Base-by-base conservation (phyloP, 2,329 filamentous ascomycete genomes). In the Colletotrichum scovillei region DNA sequence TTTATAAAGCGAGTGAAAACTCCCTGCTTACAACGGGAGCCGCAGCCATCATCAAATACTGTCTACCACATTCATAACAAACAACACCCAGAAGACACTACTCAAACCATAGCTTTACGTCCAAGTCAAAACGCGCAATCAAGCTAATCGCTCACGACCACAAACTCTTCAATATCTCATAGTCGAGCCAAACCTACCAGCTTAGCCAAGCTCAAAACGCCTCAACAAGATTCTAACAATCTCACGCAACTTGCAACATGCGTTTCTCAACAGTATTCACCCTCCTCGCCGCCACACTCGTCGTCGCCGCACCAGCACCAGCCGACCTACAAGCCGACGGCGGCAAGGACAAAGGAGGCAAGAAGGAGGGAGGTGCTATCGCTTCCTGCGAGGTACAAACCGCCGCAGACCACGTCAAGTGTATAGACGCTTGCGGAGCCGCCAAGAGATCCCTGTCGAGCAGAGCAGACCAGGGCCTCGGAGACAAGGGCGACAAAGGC, bases 61-160 rank as follows among this genome's bases (percentile, higher is more conserved):
- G 5, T 7, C 14, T 56, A 14, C 1, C 7, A 60, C n/a, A 49
- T 22, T 1, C 0, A 49, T 8, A 0, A 49, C 8, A 9, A 4
- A 35, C 32, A 35, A 35, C 1, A 12, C 11, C 11, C 32, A 35
- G 0, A 35, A 35, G 11, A 35, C 32, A 35, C 4, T 35, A 0
- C 42, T 22, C 4, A 22, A 22, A 22, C 19, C 19, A 11, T 6
- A 22, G 8, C 42, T 22, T 11, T 3, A 19, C 0, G 6, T 19
- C 16, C 42, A 11, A 49, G 3, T 11, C 19, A 46, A 1, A n/a
- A n/a, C 19, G 2, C 1, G 42, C 42, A 49, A 49, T 4, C 19
- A 22, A 1, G n/a, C n/a, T 8, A 2, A 22, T 4, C 9, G 4
- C 0, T 9, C 7, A 9, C 42, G 7, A 49, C 0, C 1, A 22